A percentile compares a stretch with the other conserved stretches of the same genome.
These are phyloP conservation scores for Dactylellina drechsleri DNA, from an alignment of 2,329 filamentous ascomycete species.

Conservation along the genomic window DNA sequence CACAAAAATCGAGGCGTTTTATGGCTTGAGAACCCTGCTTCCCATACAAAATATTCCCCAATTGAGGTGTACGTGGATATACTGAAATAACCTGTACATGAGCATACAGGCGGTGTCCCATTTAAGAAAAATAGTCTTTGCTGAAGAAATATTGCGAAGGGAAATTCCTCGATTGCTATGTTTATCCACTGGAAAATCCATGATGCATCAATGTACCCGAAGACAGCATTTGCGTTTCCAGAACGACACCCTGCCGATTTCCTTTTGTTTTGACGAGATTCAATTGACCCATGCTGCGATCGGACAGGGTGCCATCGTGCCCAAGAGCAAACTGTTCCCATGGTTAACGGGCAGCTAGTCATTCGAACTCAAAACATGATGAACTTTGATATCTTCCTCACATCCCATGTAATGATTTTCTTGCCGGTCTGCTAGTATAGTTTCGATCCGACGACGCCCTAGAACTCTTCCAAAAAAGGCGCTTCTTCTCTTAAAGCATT, in stretches of 20 bases:
- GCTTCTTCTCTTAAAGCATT: no score
- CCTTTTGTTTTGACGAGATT: slow-evolving; percentile 8
- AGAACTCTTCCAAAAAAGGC: no score
- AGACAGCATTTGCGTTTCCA: background rate
- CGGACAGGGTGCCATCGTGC: slow-evolving; percentile 4
- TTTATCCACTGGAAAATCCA: no score
- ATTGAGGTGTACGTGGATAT: no score
- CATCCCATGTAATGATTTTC: background rate
- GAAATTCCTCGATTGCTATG: background rate
- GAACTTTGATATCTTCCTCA: background rate
- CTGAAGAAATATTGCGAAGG: background rate
- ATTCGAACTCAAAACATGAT: background rate
- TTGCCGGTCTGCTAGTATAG: background rate
- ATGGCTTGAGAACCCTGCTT: no score
- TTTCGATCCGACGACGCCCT: no score
- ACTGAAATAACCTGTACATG: no score
- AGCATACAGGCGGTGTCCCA: slow-evolving; percentile 32
- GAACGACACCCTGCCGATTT: slow-evolving; percentile 7
- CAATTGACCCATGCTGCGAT: slow-evolving; percentile 15
- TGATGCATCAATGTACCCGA: background rate
- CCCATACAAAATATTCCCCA: no score
- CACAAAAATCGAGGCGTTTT: no score
- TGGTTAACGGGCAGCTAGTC: background rate
- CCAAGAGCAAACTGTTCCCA: slow-evolving; percentile 12
- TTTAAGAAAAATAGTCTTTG: slow-evolving; percentile 17